Evolutionary conservation across 2,329 filamentous ascomycete species (phyloP), one percentile per base, ranked within the genome.

Genomic region (Cercospora beticola): DNA sequence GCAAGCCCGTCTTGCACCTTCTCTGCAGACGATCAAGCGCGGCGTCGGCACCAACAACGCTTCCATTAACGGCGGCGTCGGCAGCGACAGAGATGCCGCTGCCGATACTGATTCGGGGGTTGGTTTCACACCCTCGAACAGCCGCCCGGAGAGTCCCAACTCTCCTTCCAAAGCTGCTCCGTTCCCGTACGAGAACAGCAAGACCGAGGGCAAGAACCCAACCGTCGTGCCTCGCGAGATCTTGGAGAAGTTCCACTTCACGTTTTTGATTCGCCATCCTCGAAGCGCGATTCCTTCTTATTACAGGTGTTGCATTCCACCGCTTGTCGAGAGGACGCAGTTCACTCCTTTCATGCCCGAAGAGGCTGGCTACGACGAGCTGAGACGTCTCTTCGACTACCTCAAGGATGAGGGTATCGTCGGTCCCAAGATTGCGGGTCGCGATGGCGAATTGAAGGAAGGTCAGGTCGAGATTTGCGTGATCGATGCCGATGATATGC

Each of bases 261-360:
- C 94, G 23, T 98, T 99, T 82, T 86, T 98, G 71, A 98, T 99
- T 84, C 94, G 95, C 67, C 93, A 98, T 79, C 95, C 95, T n/a
- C 89, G 92, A 75, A 89, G 89, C 78, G 91, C 92, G 75, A 94
- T 98, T 72, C 95, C 95, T 7, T 97, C 92, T 58, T 98, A 94
- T 84, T 97, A 91, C 85, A 91, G 94, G 74, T 98, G 94, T 86
- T 97, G 92, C 61, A 87, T 97, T 64, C 94, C 95, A 14, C 95
- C 95, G 0, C 86, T 97, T 66, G 89, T 91, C 77, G 84, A 90
- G 58, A 82, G 92, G 70, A 98, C 94, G 0, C 92, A 93, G 7
- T 98, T 96, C 83, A 85, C 90, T 80, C 83, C 93, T 77, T 97
- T 97, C 84, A 89, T 94, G 83, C 91, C 93, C 46, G 88, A 86